Evolutionary conservation across 495 filamentous ascomycete species (phyloP).

Genomic region (Daldinia loculata): DNA sequence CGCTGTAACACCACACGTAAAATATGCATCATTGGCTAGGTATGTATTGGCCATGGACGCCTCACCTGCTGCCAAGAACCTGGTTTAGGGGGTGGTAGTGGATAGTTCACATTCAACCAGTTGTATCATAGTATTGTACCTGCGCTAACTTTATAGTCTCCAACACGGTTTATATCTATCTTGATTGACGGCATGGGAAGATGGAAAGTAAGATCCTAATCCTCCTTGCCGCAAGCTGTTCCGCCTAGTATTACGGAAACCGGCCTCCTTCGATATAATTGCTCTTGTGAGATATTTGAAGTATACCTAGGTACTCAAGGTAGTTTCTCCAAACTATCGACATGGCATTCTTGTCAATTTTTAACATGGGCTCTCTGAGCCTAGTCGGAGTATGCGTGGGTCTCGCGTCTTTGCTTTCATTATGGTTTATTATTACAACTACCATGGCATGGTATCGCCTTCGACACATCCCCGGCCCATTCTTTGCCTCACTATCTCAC

Average conservation of each 20-base stretch:
- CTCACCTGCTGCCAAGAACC: too few relatives aligned
- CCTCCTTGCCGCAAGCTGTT: background rate
- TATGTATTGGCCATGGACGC: too few relatives aligned
- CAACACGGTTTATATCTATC: too few relatives aligned
- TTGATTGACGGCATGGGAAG: too few relatives aligned
- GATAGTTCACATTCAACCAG: too few relatives aligned
- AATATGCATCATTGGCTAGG: too few relatives aligned
- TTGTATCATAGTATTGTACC: too few relatives aligned
- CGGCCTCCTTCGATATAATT: background rate
- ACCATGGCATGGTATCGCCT: background rate
- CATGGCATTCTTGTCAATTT: background rate
- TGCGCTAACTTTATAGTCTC: too few relatives aligned
- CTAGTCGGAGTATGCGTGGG: background rate
- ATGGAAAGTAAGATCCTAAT: background rate
- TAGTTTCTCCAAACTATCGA: background rate
- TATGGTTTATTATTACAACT: background rate
- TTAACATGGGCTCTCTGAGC: background rate
- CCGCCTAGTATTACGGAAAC: background rate
- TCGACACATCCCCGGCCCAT: background rate
- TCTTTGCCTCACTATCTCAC: background rate
- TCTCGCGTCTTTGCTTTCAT: background rate
- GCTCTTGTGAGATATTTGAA: background rate
- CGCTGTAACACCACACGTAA: too few relatives aligned
- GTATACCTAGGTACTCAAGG: background rate
- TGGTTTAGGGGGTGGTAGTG: too few relatives aligned